Evolutionary conservation across 2,329 filamentous ascomycete species (phyloP), one percentile per base, ranked within the genome.

Genomic region (Talaromyces funiculosus): DNA sequence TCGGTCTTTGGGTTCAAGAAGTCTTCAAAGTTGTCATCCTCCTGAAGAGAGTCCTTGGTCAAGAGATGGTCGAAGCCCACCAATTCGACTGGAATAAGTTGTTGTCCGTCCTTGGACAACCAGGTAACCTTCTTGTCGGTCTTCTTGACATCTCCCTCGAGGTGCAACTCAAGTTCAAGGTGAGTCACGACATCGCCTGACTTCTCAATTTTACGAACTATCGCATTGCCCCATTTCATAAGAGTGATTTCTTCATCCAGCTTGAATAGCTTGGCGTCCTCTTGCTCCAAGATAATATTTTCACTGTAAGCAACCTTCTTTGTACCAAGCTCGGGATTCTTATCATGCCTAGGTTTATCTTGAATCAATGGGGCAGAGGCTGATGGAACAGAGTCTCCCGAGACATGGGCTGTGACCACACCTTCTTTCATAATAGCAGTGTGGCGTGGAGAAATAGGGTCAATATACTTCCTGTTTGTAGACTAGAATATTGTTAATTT

Each of bases 51-150:
- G 73, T 97, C 93, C 82, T 97, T 97, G 62, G 89, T 95, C 71
- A 97, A 89, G 53, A 97, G 83, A 78, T 95, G 93, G 77, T 96
- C 93, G 73, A 97, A 97, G 67, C 97, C 92, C 77, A 92, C 93
- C 10, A 96, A 83, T 75, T 96, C 90, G 22, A 94, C 87, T 7
- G 87, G 86, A 14, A 96, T 82, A 0, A 96, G 83, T 61, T 89
- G 84, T 77, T 93, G 89, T 47, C 84, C 84, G 66, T 90, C 85
- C 0, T 83, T 84, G 1, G 90, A 88, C 53, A 97, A 80, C 93
- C 93, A 97, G 0, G 92, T 97, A 38, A 97, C 86, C 82, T 97
- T 97, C 85, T 97, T 97, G 71, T 91, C 87, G 0, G 93, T 97
- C 71, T 90, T 88, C 82, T 96, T 96, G 75, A 97, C 90, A 73